phyloP scores from a whole-genome alignment of 345 rosid species.

The Kernera saxatilis region DNA sequence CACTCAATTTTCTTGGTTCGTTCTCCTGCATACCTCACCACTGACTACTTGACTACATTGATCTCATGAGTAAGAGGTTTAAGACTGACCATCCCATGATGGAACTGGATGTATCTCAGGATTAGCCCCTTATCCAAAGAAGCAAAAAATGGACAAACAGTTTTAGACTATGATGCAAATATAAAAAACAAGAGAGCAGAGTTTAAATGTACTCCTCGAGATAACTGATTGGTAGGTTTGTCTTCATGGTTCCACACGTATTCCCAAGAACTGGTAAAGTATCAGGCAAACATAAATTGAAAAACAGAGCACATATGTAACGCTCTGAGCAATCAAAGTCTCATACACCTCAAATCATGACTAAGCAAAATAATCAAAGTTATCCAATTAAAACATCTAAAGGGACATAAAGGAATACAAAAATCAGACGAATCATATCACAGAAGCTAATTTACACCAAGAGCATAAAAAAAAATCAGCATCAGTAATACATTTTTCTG shows the following conservation, averaged over 20 bases:
- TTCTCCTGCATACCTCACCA: slow-evolving; percentile 17
- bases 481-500: background rate
- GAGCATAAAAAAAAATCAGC: background rate
- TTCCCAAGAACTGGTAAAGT: background rate
- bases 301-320: background rate
- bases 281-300: background rate
- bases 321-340: background rate
- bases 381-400: background rate
- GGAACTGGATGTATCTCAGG: slow-evolving; percentile 29
- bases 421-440: background rate
- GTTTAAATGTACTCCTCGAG: slow-evolving; percentile 1
- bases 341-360: background rate
- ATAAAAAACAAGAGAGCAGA: background rate
- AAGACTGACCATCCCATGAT: slow-evolving; percentile 21
- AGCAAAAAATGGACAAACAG: slow-evolving; percentile 17
- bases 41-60: slow-evolving; percentile 19
- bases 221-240: background rate
- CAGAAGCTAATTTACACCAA: background rate
- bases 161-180: slow-evolving; percentile 17
- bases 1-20: slow-evolving; percentile 3
- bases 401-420: background rate
- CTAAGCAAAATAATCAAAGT: background rate
- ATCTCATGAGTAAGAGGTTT: slow-evolving; percentile 13
- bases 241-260: background rate
- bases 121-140: slow-evolving; percentile 28